Evolutionary conservation across 225 moss, liverwort and hornwort species (phyloP), one percentile per base, ranked within the genome.

Genomic region (Polytrichum commune): DNA sequence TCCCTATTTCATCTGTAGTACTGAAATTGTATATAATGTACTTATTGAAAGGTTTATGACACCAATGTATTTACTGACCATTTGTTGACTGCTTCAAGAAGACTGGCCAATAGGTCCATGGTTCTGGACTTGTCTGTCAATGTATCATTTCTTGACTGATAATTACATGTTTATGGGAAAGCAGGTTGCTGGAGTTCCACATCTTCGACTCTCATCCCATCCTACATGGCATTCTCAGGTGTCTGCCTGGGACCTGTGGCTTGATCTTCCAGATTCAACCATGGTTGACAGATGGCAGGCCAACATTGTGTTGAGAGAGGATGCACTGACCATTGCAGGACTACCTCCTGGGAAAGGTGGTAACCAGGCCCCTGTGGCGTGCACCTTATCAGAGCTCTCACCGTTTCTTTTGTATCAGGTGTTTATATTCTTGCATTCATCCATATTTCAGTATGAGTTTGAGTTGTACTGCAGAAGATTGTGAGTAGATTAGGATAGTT

Each of bases 151-250:
- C 35, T 8, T 20, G 6, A 57, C 57, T 57, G 22, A 58, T 27
- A 66, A 46, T 9, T 35, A 5, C 27, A 63, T 66, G 38, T 38
- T 13, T 38, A 10, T 72, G 73, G 53, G 64, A 53, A 38, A 38
- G 22, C 72, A 97, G 97, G 89, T 98, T 33, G 81, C 75, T 67
- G 84, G 91, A 55, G 81, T 92, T 76, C 85, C 95, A 29, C 88
- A 93, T 77, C 88, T 98, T 67, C 91, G 90, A 53, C 77, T 98
- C 60, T 73, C 65, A 70, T 85, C 78, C 32, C 95, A 95, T 88
- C 91, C 97, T 67, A 98, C 97, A 32, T 98, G 97, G 97, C 90
- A 98, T 72, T 84, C 97, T 3, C 88, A 84, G 73, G 95, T 98
- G 30, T 93, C 97, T 80, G 86, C 91, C 62, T 98, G 97, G 97